phyloP scores from a whole-genome alignment of 495 filamentous ascomycete genomes.

The Aspergillus sparsus region DNA sequence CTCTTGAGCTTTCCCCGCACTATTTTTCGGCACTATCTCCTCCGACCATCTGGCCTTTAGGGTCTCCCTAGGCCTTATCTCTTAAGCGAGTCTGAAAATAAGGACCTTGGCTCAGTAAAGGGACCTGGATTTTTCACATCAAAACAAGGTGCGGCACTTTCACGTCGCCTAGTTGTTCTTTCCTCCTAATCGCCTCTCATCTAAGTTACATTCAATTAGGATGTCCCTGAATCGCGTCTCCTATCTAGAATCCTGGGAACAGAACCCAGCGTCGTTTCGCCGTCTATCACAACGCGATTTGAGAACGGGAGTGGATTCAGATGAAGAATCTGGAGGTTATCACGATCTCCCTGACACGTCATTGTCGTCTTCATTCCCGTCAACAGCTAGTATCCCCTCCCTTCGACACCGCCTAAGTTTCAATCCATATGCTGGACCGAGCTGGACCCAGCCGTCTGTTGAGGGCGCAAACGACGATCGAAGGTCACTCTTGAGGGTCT shows the following conservation, averaged over 20 bases:
- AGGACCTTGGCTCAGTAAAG: too few species aligned
- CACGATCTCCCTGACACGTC: constrained; percentile 41
- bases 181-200: not conserved
- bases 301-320: constrained; percentile 25
- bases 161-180: not conserved
- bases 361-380: constrained; percentile 46
- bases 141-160: not conserved
- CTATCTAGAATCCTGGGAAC: constrained; percentile 48
- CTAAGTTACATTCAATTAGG: not conserved
- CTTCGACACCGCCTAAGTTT: constrained; percentile 41
- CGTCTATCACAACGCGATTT: constrained; percentile 23
- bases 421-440: constrained; percentile 47
- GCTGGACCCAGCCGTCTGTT: constrained; percentile 38
- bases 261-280: constrained; percentile 39
- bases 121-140: too few species aligned
- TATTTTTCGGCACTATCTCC: too few species aligned
- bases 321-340: constrained; percentile 33
- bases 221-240: constrained; percentile 32
- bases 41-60: too few species aligned
- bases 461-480: constrained; percentile 36
- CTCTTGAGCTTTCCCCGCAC: too few species aligned
- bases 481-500: constrained; percentile 26
- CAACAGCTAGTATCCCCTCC: constrained; percentile 31
- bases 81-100: too few species aligned
- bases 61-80: too few species aligned